These are phyloP conservation scores for Fusarium papillatum DNA, from an alignment of 2,329 filamentous ascomycete genomes.

Conservation along the genomic window DNA sequence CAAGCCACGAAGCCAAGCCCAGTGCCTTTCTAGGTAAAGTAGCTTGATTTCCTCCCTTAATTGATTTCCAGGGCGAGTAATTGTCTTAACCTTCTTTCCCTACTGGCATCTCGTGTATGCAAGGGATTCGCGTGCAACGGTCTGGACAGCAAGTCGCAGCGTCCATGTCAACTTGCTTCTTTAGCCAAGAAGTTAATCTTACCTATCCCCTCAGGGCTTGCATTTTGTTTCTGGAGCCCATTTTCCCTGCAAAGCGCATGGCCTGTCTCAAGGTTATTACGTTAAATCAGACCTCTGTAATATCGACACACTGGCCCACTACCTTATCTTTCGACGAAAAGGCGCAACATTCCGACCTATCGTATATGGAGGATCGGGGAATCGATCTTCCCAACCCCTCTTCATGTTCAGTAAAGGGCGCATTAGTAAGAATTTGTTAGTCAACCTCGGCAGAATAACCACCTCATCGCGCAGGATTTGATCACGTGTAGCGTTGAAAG, in stretches of 20 bases:
- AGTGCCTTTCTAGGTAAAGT: background rate
- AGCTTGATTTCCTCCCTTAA: background rate
- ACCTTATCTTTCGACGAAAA: background rate
- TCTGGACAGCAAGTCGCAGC: background rate
- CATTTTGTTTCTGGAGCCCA: background rate
- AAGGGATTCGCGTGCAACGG: background rate
- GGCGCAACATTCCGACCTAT: background rate
- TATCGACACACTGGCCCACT: too few species aligned
- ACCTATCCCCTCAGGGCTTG: background rate
- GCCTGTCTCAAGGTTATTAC: background rate
- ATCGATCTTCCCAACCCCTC: background rate
- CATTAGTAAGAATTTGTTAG: background rate
- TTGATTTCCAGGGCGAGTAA: background rate
- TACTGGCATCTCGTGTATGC: background rate
- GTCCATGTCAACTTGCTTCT: background rate
- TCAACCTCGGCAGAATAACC: background rate
- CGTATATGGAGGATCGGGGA: background rate
- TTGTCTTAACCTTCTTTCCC: background rate
- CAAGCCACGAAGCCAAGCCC: background rate
- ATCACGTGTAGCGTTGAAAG: background rate
- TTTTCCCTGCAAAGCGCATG: background rate
- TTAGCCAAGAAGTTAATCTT: background rate
- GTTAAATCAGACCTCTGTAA: too few species aligned
- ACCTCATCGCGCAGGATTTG: background rate
- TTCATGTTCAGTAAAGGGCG: background rate